These are phyloP conservation scores for Rhinocladiella similis DNA, from an alignment of 2,329 filamentous ascomycete species.

Conservation along the genomic window DNA sequence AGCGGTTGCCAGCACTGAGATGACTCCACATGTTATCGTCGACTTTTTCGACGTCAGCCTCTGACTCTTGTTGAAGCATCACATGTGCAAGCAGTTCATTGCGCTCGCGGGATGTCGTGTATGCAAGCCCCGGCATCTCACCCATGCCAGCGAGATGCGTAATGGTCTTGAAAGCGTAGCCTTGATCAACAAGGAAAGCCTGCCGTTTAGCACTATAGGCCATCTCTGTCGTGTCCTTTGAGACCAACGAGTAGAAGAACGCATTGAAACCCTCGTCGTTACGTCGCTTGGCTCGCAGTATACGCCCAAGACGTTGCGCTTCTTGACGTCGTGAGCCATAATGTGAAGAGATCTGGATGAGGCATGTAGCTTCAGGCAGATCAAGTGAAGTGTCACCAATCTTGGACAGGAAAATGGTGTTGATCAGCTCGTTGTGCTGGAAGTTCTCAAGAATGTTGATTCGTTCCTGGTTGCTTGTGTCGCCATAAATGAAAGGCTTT, in stretches of 20 bases:
- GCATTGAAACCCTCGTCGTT: slow-evolving; percentile 99
- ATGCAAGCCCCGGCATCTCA: slow-evolving; percentile 75
- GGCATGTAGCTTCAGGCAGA: slow-evolving; percentile 89
- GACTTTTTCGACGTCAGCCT: slow-evolving; percentile 69
- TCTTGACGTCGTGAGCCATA: slow-evolving; percentile 97
- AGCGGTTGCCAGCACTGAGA: slow-evolving; percentile 43
- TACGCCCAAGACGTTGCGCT: slow-evolving; percentile 88
- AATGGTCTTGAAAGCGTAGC: slow-evolving; percentile 98
- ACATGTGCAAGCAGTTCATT: slow-evolving; percentile 87
- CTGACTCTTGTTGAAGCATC: slow-evolving; percentile 80
- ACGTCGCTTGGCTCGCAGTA: slow-evolving; percentile 88
- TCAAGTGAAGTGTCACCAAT: slow-evolving; percentile 99
- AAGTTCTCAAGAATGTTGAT: slow-evolving; percentile 90
- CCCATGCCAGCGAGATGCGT: slow-evolving; percentile 92
- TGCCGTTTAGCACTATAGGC: slow-evolving; percentile 95
- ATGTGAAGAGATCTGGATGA: slow-evolving; percentile 97
- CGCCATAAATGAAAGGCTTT: slow-evolving; percentile 90
- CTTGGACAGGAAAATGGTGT: slow-evolving; percentile 93
- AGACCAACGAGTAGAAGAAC: slow-evolving; percentile 97
- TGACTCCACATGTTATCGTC: slow-evolving; percentile 65
- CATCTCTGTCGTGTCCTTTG: slow-evolving; percentile 97
- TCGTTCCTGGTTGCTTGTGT: slow-evolving; percentile 81
- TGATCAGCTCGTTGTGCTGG: slow-evolving; percentile 84
- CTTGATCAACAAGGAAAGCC: slow-evolving; percentile 95
- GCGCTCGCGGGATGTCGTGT: slow-evolving; percentile 74